phyloP scores from a whole-genome alignment of 768 basidiomycete species.

The Hortiboletus flavorubellus region DNA sequence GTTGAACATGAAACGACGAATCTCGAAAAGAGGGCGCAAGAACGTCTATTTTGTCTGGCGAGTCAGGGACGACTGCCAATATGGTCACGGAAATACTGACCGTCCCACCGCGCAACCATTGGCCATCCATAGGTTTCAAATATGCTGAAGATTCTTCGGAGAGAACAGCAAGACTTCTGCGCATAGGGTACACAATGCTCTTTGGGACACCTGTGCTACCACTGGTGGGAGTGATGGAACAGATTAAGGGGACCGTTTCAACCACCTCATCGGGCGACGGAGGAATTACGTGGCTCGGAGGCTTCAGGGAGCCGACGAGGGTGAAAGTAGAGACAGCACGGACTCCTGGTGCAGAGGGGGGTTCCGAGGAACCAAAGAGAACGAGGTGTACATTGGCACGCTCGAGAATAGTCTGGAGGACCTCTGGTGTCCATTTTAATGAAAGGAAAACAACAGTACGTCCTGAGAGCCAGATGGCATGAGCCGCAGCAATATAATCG shows the following conservation, averaged over 20 bases:
- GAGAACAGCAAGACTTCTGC: constrained; percentile 12
- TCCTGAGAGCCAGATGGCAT: constrained; percentile 30
- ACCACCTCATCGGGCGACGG: constrained; percentile 18
- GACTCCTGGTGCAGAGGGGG: constrained; percentile 8
- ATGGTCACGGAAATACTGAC: neutral
- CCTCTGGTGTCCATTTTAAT: constrained; percentile 23
- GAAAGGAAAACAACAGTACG: constrained; percentile 29
- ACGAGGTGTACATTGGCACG: constrained; percentile 23
- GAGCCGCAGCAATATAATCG: constrained; percentile 27
- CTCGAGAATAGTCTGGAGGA: constrained; percentile 19
- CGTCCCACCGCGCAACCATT: constrained; percentile 15
- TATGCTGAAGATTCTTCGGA: constrained; percentile 9
- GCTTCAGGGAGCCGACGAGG: constrained; percentile 10
- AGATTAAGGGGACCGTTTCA: constrained; percentile 7
- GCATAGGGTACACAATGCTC: constrained; percentile 17
- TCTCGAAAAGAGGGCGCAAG: constrained; percentile 16
- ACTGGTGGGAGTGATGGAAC: constrained; percentile 19
- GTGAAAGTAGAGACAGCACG: constrained; percentile 19
- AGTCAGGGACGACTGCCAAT: constrained; percentile 2
- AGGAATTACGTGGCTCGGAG: constrained; percentile 8
- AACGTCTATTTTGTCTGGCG: constrained; percentile 4
- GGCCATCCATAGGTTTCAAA: constrained; percentile 13
- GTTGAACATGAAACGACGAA: constrained; percentile 20
- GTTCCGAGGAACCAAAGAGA: constrained; percentile 17
- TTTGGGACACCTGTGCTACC: constrained; percentile 25